phyloP scores from a whole-genome alignment of 441 rosid genomes.

The Lagerstroemia fauriei region DNA sequence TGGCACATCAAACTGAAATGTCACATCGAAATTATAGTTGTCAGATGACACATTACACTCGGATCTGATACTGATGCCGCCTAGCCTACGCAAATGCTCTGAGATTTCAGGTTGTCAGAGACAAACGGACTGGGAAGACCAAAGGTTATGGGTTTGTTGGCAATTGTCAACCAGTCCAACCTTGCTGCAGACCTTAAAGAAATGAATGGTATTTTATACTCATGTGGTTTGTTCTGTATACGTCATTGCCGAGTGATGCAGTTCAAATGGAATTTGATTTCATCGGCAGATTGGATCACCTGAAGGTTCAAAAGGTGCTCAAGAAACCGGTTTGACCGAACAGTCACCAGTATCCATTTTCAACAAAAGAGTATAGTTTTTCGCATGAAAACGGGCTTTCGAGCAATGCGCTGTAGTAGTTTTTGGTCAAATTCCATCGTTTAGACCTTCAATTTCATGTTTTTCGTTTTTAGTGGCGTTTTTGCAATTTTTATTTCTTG shows the following conservation, averaged over 20 bases:
- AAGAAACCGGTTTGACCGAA: no score
- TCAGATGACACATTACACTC: background rate
- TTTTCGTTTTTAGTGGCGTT: no score
- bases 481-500: no score
- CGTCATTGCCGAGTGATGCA: background rate
- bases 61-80: background rate
- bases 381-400: no score
- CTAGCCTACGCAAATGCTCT: background rate
- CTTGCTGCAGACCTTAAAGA: conserved; percentile 86
- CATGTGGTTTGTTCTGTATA: background rate
- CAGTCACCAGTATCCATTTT: no score
- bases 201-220: conserved; percentile 69
- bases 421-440: no score
- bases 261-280: no score
- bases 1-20: background rate
- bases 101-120: conserved; percentile 76
- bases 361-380: no score
- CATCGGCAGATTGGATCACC: no score
- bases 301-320: no score
- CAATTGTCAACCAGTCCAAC: conserved; percentile 76
- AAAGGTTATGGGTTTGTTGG: conserved; percentile 95
- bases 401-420: no score
- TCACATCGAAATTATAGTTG: background rate
- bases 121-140: conserved; percentile 91
- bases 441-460: no score